Conservation (phyloP, 2,329 filamentous ascomycete genomes). For the Xylariomycetidae sp. region DNA sequence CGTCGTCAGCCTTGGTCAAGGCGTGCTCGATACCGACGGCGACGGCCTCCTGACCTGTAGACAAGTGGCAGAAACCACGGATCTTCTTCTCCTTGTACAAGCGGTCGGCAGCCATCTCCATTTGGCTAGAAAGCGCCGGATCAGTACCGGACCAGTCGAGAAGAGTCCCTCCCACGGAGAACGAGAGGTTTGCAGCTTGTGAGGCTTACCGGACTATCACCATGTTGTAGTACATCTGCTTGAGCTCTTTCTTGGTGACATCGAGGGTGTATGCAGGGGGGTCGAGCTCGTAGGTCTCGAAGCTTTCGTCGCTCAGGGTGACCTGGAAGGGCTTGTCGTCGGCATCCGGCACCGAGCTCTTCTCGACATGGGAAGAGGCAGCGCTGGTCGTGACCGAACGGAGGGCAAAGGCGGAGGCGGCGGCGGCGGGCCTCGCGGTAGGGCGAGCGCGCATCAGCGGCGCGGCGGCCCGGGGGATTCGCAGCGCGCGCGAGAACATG, state of each 20-base stretch:
- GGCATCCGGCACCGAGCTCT: conserved; percentile 50
- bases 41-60: conserved; percentile 95
- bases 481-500: conserved; percentile 69
- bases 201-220: conserved; percentile 74
- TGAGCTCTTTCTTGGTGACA: conserved; percentile 95
- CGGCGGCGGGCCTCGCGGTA: conserved; percentile 33
- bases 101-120: conserved; percentile 99
- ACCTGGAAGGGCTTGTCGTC: conserved; percentile 92
- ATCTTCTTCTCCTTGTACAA: conserved; percentile 99
- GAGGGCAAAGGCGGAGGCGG: conserved; percentile 48
- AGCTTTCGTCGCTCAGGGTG: conserved; percentile 93
- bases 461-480: conserved; percentile 52
- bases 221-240: conserved; percentile 99
- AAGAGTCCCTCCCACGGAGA: neutral
- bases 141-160: neutral
- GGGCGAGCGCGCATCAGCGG: conserved; percentile 45
- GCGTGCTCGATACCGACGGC: conserved; percentile 96
- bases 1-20: conserved; percentile 81
- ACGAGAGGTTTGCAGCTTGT: neutral
- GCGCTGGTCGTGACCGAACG: conserved; percentile 92
- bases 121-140: conserved; percentile 58
- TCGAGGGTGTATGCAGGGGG: conserved; percentile 88
- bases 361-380: conserved; percentile 83
- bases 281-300: conserved; percentile 99
- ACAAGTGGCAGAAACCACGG: conserved; percentile 98